phyloP scores from a whole-genome alignment of 2,329 filamentous ascomycete genomes.

The Botrytis fragariae region DNA sequence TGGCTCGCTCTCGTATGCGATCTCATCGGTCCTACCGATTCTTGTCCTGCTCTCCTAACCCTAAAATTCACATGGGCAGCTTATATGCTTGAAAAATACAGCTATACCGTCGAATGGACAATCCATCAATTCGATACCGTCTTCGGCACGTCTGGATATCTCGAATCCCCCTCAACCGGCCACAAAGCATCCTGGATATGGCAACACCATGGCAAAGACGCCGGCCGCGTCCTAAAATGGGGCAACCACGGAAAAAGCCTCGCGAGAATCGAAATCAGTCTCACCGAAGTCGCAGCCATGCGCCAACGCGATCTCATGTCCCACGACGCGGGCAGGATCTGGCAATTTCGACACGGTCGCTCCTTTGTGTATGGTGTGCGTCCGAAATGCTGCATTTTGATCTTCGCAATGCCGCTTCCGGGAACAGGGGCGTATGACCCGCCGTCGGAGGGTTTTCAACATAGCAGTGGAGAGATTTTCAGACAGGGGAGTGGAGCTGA shows the following conservation, averaged over 20 bases:
- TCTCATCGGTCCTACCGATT: background rate
- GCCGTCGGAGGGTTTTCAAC: rapidly evolving
- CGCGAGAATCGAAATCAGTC: background rate
- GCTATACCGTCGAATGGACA: background rate
- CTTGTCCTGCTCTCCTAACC: background rate
- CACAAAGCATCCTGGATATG: background rate
- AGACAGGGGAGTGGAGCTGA: background rate
- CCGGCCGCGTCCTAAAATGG: background rate
- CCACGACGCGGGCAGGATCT: background rate
- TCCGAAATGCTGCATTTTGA: background rate
- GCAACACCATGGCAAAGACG: background rate
- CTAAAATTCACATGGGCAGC: background rate
- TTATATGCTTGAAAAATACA: background rate
- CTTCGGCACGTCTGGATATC: background rate
- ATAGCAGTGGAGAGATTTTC: background rate
- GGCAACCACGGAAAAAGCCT: background rate
- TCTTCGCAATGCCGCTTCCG: no score
- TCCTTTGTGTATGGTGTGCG: background rate
- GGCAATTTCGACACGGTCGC: background rate
- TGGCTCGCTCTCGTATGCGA: background rate
- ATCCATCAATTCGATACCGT: background rate
- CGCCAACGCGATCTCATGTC: background rate
- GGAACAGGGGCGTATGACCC: no score
- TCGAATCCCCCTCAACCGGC: background rate
- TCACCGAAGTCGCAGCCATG: background rate